Base-by-base conservation (phyloP, 2,329 filamentous ascomycete genomes). In the Beauveria medogensis region DNA sequence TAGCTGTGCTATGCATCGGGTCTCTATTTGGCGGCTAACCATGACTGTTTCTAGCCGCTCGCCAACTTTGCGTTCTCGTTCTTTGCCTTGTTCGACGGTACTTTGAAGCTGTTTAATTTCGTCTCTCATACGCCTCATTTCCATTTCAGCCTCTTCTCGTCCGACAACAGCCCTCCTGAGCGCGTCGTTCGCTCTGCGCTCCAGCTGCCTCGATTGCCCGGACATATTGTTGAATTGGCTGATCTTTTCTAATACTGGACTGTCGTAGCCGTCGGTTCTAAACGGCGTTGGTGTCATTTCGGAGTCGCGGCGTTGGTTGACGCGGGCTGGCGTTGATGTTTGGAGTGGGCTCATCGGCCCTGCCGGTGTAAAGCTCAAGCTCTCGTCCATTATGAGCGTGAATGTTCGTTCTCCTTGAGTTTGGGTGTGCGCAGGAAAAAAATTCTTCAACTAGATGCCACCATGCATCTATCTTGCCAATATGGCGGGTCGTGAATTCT, bases 191-290 rank as follows among this genome's bases (percentile, higher is more conserved):
- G 79, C 84, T 72, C 83, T 87, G 67, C 84, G 81, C 70, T 87
- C 85, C 58, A 86, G 75, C 53, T 84, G 80, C 67, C 84, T 85
- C 40, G 81, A 81, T 71, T 82, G 78, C 65, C 79, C 74, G 61
- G 86, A 82, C 50, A 91, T 78, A 61, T 79, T 82, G 75, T 91
- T 89, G 73, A 91, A 90, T 72, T 89, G 88, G 69, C 83, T 85
- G 64, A 90, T 87, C 69, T 86, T 84, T 63, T 87, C 83, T 66
- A 85, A 79, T 6, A 89, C 85, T 24, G 83, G 83, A 67, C 82
- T 84, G 63, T 85, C 82, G 64, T 83, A 79, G 61, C 73, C 73
- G 61, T 74, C 75, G 68, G 63, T 69, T 64, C 70, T 72, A 50
- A 67, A 67, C 44, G 75, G 69, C 28, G 73, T 68, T 65, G 75